A percentile compares a stretch with the other conserved stretches of the same genome.
Evolutionary conservation across 257 asterid species (phyloP).

Genomic region (Lantana camara): DNA sequence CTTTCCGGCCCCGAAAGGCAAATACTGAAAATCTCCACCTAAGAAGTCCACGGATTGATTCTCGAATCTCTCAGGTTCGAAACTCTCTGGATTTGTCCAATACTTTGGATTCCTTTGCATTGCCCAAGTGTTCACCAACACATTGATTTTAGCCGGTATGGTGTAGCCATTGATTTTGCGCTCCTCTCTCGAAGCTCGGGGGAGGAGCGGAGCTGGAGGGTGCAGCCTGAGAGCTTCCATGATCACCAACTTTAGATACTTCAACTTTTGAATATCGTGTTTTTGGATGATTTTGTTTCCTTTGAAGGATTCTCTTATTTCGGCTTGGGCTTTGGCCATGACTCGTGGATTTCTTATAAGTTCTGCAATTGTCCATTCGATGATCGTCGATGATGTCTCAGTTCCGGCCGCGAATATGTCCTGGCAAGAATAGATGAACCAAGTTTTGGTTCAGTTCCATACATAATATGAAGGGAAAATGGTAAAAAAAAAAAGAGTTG

Average conservation of each 20-base stretch:
- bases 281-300: constrained; percentile 22
- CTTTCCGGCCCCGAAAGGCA: no score
- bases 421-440: not conserved
- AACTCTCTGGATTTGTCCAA: no score
- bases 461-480: no score
- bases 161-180: constrained; percentile 17
- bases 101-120: constrained; percentile 41
- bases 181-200: constrained; percentile 21
- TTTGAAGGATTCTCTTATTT: constrained; percentile 4
- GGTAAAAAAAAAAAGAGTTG: no score
- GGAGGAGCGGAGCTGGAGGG: constrained; percentile 24
- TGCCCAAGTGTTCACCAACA: constrained; percentile 40
- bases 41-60: no score
- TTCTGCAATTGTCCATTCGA: constrained; percentile 41
- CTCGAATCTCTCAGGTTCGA: no score
- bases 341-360: constrained; percentile 23
- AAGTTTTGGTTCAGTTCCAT: no score
- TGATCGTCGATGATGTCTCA: constrained; percentile 21
- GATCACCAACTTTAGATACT: no score
- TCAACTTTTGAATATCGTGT: constrained; percentile 15
- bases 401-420: constrained; percentile 22
- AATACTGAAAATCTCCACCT: no score
- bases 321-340: constrained; percentile 25
- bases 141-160: constrained; percentile 24
- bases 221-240: constrained; percentile 23